Evolutionary conservation across 2,329 filamentous ascomycete species (phyloP).

Genomic region (Fusarium newnesense): DNA sequence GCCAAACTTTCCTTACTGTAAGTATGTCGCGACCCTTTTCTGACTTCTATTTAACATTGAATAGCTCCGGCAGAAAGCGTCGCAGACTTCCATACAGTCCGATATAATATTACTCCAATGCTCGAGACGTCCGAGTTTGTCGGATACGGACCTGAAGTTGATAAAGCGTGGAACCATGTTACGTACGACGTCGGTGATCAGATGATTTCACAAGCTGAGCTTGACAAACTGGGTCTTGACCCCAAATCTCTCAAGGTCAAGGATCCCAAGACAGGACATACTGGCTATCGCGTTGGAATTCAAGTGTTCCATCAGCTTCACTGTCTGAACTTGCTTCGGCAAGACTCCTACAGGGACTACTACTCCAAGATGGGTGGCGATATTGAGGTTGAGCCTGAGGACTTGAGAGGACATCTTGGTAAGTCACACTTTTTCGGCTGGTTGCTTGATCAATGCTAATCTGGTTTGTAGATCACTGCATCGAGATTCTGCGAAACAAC

Average conservation of each 20-base stretch:
- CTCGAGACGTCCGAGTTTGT: slow-evolving; percentile 60
- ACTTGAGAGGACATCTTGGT: slow-evolving; percentile 35
- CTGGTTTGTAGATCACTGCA: slow-evolving; percentile 23
- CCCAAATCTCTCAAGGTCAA: slow-evolving; percentile 65
- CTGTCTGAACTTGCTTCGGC: slow-evolving; percentile 60
- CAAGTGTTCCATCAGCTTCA: slow-evolving; percentile 67
- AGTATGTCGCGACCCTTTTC: fast-evolving
- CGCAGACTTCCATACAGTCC: slow-evolving; percentile 60
- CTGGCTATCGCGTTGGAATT: slow-evolving; percentile 68
- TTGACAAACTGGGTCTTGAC: slow-evolving; percentile 62
- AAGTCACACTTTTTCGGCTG: fast-evolving
- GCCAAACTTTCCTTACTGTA: slow-evolving; percentile 27
- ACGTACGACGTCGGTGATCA: slow-evolving; percentile 65
- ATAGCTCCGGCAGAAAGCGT: slow-evolving; percentile 59
- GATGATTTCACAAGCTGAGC: slow-evolving; percentile 66
- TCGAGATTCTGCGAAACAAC: slow-evolving; percentile 58
- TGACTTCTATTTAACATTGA: neutral
- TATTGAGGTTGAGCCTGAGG: slow-evolving; percentile 50
- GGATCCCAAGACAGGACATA: slow-evolving; percentile 64
- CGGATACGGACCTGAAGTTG: slow-evolving; percentile 65
- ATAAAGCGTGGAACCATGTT: slow-evolving; percentile 66
- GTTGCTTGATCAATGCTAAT: neutral
- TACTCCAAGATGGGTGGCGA: slow-evolving; percentile 61
- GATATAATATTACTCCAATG: slow-evolving; percentile 60
- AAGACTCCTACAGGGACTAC: slow-evolving; percentile 61